Base-by-base conservation (phyloP, 805 yeast species). In the Isabelozyma gotoi region DNA sequence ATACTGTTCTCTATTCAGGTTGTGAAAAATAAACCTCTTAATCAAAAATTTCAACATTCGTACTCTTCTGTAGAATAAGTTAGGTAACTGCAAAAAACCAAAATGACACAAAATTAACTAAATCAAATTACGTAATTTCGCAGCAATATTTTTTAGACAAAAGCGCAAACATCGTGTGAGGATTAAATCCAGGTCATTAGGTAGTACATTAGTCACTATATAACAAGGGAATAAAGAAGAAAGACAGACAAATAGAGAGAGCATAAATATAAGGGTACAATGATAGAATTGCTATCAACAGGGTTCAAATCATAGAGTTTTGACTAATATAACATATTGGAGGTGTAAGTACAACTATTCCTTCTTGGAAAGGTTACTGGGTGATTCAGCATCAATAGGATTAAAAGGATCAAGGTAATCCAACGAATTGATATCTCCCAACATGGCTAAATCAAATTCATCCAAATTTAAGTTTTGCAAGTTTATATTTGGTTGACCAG, bases 361-460 rank as follows among this genome's bases (percentile, higher is more conserved):
- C 10, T 24, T 24, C 29, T 24, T 24, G 7, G 29, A 24, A 7
- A 24, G 12, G 29, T 20, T n/a, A n/a, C n/a, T n/a, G 7, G 39
- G 32, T 7, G 39, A 36, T n/a, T 11, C 15, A 7, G 31, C 39
- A 3, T 10, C 19, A n/a, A 36, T 10, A 19, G 49, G 40, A 34
- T 48, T 53, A 44, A 59, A 60, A 5, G 63, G 62, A 38, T 62
- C 62, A 46, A 62, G 50, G 42, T 55, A 55, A 31, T 60, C 61
- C 40, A 60, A 40, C 35, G 50, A 42, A 41, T 49, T 50, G 37
- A 41, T 39, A 14, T 55, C 63, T 7, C 47, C 55, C 6, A 52
- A 38, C 34, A 47, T 43, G 4, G 56, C 47, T 19, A 54, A 46
- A 38, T 54, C 59, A 18, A 57, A 47, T 19, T 57, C 56, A n/a